These are phyloP conservation scores for Croton setiger DNA, from an alignment of 441 rosid species.

Conservation along the genomic window DNA sequence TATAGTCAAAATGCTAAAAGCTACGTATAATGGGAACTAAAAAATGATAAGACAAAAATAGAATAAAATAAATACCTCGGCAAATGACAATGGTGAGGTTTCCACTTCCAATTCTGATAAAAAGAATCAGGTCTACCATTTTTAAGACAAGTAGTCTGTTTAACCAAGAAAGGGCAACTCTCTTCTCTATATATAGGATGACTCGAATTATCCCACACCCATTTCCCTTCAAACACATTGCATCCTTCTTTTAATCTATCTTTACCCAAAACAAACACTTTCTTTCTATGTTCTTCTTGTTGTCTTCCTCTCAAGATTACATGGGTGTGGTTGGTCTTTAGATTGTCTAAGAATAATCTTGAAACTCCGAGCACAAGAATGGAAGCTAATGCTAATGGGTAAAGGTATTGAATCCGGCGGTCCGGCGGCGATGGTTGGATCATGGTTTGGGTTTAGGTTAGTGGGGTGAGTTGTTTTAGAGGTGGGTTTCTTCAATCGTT, in stretches of 20 bases:
- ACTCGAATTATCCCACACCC: conserved; percentile 81
- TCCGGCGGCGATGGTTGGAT: conserved; percentile 29
- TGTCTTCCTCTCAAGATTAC: conserved; percentile 30
- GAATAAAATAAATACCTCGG: conserved; percentile 43
- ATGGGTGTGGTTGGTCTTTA: conserved; percentile 46
- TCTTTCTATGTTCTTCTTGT: conserved; percentile 16
- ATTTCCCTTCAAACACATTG: conserved; percentile 72
- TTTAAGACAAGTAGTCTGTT: conserved; percentile 72
- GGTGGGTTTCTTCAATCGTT: conserved; percentile 4
- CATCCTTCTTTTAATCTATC: conserved; percentile 60
- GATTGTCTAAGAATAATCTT: conserved; percentile 47
- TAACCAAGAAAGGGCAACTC: conserved; percentile 83
- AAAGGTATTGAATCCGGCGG: conserved; percentile 47
- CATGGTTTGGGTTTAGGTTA: conserved; percentile 27
- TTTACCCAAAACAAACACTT: conserved; percentile 46
- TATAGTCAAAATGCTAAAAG: no score
- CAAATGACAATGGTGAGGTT: conserved; percentile 59
- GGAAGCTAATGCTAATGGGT: conserved; percentile 50
- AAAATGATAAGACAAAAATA: not conserved
- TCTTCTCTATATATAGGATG: conserved; percentile 69
- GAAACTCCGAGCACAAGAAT: conserved; percentile 50
- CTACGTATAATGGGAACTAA: no score
- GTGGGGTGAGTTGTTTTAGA: conserved; percentile 14
- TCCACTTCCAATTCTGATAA: conserved; percentile 80
- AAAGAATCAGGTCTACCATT: conserved; percentile 83